Evolutionary conservation across 2,329 filamentous ascomycete species (phyloP), one percentile per base, ranked within the genome.

Genomic region (Myriosclerotinia duriaeana): DNA sequence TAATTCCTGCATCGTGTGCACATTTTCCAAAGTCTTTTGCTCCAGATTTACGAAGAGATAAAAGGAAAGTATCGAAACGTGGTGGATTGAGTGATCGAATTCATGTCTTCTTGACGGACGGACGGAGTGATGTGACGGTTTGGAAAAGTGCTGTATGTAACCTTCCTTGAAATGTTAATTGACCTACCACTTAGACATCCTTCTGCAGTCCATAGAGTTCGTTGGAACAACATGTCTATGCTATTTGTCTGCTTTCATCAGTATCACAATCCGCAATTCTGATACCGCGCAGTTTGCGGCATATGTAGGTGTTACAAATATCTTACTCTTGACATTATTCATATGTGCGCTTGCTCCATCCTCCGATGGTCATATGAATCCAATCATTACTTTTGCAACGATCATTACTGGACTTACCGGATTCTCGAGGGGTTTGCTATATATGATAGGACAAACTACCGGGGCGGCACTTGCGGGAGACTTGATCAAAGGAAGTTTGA

Each of bases 281-380:
- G 54, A 69, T 20, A 77, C 73, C 3, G 64, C 56, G 0, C 71
- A 75, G 53, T 65, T 75, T 3, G 74, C 73, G 1, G 74, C 69
- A 8, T 78, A 78, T 61, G 74, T 78, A 20, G 74, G 74, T 0
- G 61, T 78, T 0, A 69, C 74, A 0, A 78, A 77, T 50, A 68
- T 77, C 0, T 50, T 78, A 8, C 71, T 76, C 17, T 75, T 84
- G 17, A 78, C 80, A 0, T 73, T 86, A 0, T 81, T 85, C 69
- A 84, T 85, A 46, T 82, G 79, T 55, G 78, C 78, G 0, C 80
- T 82, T 34, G 81, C 79, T 0, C 79, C 82, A 0, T 78, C 82
- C 0, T 82, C 80, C 2, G 83, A 83, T 17, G 83, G 81, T 0
- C 84, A 86, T 71, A 77, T 86, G 59, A 86, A 84, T 70, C 83